A percentile compares a stretch with the other conserved stretches of the same genome.
These are phyloP conservation scores for Trametopsis cervina DNA, from an alignment of 768 basidiomycete genomes.

Conservation along the genomic window DNA sequence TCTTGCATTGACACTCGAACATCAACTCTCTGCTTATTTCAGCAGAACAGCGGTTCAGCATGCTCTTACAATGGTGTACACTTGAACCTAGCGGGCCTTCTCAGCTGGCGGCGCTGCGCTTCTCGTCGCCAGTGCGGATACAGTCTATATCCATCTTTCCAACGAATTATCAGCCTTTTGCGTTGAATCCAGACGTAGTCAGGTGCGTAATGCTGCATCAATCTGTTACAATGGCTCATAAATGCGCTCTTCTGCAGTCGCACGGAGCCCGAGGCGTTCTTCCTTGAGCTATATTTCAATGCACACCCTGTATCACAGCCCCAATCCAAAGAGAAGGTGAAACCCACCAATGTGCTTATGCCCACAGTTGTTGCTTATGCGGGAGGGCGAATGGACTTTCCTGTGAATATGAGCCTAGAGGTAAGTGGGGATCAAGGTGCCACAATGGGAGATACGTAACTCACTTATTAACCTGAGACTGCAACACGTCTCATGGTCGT, in stretches of 20 bases:
- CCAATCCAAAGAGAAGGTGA: constrained; percentile 49
- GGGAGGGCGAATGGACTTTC: constrained; percentile 60
- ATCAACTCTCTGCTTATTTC: background rate
- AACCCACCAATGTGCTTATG: constrained; percentile 63
- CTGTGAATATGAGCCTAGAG: constrained; percentile 63
- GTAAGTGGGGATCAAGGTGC: constrained; percentile 30
- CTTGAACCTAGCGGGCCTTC: constrained; percentile 51
- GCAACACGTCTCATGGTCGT: constrained; percentile 77
- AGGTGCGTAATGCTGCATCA: constrained; percentile 39
- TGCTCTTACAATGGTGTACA: constrained; percentile 63
- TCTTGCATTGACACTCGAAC: too few relatives aligned
- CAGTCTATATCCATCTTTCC: constrained; percentile 64
- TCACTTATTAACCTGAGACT: constrained; percentile 27
- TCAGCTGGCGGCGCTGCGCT: constrained; percentile 64
- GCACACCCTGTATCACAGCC: constrained; percentile 45
- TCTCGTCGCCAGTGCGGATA: constrained; percentile 60
- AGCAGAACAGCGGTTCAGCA: constrained; percentile 5
- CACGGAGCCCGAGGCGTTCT: constrained; percentile 70
- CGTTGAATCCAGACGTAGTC: constrained; percentile 48
- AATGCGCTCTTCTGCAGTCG: constrained; percentile 33
- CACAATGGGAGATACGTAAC: too few relatives aligned
- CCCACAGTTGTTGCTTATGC: constrained; percentile 67
- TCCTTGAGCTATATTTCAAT: constrained; percentile 71
- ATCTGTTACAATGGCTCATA: background rate
- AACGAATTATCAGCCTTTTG: constrained; percentile 56